Conservation (phyloP, 176 grass and related monocot genomes). For the Oryza brachyantha region DNA sequence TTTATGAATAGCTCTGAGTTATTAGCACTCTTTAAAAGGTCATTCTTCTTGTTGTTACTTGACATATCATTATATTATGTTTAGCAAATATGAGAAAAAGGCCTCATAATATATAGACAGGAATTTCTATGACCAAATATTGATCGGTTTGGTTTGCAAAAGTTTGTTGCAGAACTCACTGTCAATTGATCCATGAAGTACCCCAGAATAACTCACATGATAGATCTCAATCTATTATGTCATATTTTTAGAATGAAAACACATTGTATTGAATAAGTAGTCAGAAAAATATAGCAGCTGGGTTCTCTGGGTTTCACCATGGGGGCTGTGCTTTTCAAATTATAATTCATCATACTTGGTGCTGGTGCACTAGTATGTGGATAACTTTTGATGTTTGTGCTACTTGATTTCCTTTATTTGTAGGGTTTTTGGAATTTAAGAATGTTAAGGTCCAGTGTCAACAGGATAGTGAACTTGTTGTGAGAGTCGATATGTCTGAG, state of each 20-base stretch:
- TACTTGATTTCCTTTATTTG: conserved; percentile 13
- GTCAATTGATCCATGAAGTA: neutral
- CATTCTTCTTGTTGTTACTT: neutral
- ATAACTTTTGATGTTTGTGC: conserved; percentile 13
- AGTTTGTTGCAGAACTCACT: neutral
- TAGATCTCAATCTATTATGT: neutral
- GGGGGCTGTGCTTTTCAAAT: neutral
- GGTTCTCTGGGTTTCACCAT: neutral
- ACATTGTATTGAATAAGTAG: too few relatives aligned
- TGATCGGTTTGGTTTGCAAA: neutral
- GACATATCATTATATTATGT: neutral
- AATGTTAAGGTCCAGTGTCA: conserved; percentile 69
- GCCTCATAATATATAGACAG: neutral
- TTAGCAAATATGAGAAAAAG: neutral
- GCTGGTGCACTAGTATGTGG: neutral
- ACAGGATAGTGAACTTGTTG: conserved; percentile 50
- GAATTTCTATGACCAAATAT: neutral
- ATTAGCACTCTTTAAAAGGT: neutral
- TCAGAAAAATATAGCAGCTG: neutral
- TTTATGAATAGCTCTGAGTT: neutral
- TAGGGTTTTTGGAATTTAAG: conserved; percentile 84
- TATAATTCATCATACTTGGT: neutral
- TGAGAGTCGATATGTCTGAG: conserved; percentile 77
- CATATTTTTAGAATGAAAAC: neutral
- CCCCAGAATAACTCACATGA: neutral